These are phyloP conservation scores for Lunularia cruciata DNA, from an alignment of 225 moss, liverwort and hornwort species.

Conservation along the genomic window DNA sequence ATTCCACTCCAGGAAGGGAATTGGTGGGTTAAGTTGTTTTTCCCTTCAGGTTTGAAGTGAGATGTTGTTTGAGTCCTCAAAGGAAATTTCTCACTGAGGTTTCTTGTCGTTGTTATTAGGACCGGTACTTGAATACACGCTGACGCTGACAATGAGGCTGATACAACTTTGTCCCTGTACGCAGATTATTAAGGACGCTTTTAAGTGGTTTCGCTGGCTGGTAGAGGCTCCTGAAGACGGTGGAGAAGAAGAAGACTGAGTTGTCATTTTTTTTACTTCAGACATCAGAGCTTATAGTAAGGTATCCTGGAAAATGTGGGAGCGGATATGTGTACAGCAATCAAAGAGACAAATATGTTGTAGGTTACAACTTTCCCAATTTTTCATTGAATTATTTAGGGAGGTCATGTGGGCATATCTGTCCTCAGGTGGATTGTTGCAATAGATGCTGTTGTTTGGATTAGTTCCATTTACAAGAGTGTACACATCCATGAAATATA, in stretches of 20 bases:
- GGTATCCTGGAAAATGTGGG: constrained; percentile 78
- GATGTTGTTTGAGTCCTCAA: not conserved
- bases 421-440: constrained; percentile 31
- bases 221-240: constrained; percentile 71
- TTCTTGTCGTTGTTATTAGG: too few species aligned
- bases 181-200: constrained; percentile 86
- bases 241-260: constrained; percentile 65
- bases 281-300: constrained; percentile 57
- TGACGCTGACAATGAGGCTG: not conserved
- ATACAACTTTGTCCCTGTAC: not conserved
- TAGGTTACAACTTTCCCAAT: constrained; percentile 48
- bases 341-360: constrained; percentile 51
- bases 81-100: too few species aligned
- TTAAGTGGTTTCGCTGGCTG: constrained; percentile 70
- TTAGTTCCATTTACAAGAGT: constrained; percentile 16
- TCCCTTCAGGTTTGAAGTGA: not conserved
- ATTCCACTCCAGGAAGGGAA: constrained; percentile 97
- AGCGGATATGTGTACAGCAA: constrained; percentile 99
- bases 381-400: constrained; percentile 45
- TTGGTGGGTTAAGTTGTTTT: constrained; percentile 53
- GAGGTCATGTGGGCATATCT: constrained; percentile 35
- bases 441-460: constrained; percentile 25
- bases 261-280: constrained; percentile 40
- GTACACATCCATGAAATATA: constrained; percentile 36
- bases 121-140: too few species aligned